Evolutionary conservation across 306 rosid species (phyloP).

Genomic region (Trifolium pratense): DNA sequence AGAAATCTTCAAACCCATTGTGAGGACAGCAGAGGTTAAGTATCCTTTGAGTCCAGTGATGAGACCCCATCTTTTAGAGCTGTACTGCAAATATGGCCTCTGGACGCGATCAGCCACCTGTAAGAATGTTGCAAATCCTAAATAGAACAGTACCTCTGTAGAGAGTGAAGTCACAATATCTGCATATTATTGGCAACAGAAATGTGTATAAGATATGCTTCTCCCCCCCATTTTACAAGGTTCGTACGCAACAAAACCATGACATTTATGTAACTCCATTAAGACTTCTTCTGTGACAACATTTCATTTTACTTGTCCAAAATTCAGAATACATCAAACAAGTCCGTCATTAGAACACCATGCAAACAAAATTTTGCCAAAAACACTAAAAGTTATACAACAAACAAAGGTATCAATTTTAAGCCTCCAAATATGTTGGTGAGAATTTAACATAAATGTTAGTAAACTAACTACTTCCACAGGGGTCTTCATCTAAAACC

Average conservation of each 20-base stretch:
- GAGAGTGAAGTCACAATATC: constrained; percentile 63
- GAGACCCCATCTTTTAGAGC: constrained; percentile 92
- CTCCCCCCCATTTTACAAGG: background rate
- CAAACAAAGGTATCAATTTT: constrained; percentile 22
- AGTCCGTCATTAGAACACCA: background rate
- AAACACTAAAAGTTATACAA: background rate
- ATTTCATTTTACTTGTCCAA: constrained; percentile 18
- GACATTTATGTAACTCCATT: background rate
- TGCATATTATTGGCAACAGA: constrained; percentile 50
- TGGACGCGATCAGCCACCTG: constrained; percentile 75
- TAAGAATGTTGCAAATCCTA: constrained; percentile 72
- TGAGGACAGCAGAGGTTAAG: constrained; percentile 62
- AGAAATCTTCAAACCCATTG: constrained; percentile 70
- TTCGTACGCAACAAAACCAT: constrained; percentile 5
- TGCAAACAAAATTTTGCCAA: constrained; percentile 6
- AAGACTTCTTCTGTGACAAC: background rate
- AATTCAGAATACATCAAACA: background rate
- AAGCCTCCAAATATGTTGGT: background rate
- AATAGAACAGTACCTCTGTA: constrained; percentile 67
- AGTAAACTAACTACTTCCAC: constrained; percentile 21
- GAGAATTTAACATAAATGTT: background rate
- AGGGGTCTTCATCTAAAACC: constrained; percentile 2
- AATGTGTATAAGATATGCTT: constrained; percentile 25
- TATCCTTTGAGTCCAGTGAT: constrained; percentile 93
- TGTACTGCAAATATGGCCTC: constrained; percentile 85